Evolutionary conservation across 176 grass and related monocot species (phyloP), one percentile per base, ranked within the genome.

Genomic region (Ensete glaucum): DNA sequence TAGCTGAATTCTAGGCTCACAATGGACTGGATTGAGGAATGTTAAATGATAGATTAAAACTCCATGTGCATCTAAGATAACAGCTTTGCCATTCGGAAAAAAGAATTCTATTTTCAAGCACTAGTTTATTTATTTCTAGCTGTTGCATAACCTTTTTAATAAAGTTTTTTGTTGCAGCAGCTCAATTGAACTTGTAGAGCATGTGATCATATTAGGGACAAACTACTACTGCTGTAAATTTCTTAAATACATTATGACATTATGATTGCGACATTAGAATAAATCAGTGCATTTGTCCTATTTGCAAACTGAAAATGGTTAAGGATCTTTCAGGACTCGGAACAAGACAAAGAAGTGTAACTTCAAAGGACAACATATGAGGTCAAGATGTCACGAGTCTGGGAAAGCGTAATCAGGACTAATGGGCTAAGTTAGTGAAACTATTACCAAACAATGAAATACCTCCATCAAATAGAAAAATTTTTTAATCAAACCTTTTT

Each of bases 401-500:
- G 29, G 66, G 8, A 69, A 43, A 49, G 13, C 49, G 9, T 3
- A 43, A 29, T 19, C 14, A 69, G n/a, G 27, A 69, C 12, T 49
- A 49, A 50, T 19, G 27, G 27, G 12, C 29, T 17, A 29, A 68
- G 76, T 69, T 26, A 69, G 13, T 54, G 7, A 29, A 20, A 12
- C 23, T 17, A 17, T 29, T 11, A 67, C n/a, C 16, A 54, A 13
- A 43, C 8, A 24, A 25, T 24, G 17, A 9, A 56, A 34, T 13
- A 22, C 24, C 22, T 52, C 49, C 48, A 77, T 2, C 2, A 64
- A 62, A 49, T 11, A 79, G 14, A 67, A 14, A 60, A 50, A 26
- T 73, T 52, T 79, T 82, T 43, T 12, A 55, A 19, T 19, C 69
- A 43, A 69, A 99, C 95, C 95, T 85, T 89, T 94, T 83, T 94